Percentiles rank a stretch among this genome's conserved stretches.
Conservation (phyloP, 129 eudicot species). For the Glebionis coronaria region DNA sequence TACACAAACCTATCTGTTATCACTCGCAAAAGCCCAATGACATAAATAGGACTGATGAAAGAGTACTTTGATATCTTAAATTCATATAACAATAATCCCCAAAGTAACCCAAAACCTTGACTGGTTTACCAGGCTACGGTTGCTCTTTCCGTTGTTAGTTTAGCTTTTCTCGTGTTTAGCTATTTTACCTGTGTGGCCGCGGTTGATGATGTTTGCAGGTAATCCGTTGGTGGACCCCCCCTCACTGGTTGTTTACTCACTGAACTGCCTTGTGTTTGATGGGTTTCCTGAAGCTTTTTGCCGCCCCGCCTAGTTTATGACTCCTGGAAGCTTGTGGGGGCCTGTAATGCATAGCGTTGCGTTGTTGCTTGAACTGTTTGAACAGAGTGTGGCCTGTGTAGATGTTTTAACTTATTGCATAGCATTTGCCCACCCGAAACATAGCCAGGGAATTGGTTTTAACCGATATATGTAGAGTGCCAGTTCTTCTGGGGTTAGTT, state of each 20-base stretch:
- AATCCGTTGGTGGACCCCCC: constrained; percentile 1
- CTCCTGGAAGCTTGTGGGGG: constrained; percentile 17
- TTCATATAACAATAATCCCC: too few species aligned
- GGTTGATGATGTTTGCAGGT: constrained; percentile 20
- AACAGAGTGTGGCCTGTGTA: constrained; percentile 22
- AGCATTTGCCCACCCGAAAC: constrained; percentile 31
- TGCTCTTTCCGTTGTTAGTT: neutral
- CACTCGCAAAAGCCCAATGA: too few species aligned
- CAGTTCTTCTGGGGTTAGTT: constrained; percentile 34
- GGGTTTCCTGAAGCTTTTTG: constrained; percentile 21
- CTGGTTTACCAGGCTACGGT: too few species aligned
- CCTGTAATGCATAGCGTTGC: constrained; percentile 26
- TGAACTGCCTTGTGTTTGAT: constrained; percentile 11
- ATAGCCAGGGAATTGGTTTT: constrained; percentile 25
- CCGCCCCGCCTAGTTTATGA: constrained; percentile 14
- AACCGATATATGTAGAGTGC: constrained; percentile 26
- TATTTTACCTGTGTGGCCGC: neutral
- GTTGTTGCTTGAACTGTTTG: constrained; percentile 29
- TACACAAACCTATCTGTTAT: too few species aligned
- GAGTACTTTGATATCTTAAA: too few species aligned
- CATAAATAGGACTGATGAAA: too few species aligned
- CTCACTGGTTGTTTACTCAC: constrained; percentile 21
- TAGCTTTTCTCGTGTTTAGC: neutral
- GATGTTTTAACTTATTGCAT: constrained; percentile 29
- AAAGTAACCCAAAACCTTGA: too few species aligned